Conservation (phyloP, 2,329 filamentous ascomycete genomes). For the Fusarium camptoceras region DNA sequence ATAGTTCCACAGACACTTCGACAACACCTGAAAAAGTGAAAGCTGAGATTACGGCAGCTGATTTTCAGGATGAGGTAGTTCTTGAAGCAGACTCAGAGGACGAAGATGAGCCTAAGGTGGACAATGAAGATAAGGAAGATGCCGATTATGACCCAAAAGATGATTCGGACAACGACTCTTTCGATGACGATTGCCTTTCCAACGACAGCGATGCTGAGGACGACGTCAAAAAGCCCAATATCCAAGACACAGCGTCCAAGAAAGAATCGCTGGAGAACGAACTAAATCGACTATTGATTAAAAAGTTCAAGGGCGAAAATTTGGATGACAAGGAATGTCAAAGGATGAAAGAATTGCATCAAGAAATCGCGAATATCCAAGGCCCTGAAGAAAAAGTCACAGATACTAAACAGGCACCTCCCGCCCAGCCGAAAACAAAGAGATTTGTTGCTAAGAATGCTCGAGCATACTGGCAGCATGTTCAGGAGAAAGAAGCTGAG, state of each 20-base stretch:
- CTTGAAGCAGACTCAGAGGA: not conserved
- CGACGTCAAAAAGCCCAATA: not conserved
- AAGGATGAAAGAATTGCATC: not conserved
- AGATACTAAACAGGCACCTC: too few relatives aligned
- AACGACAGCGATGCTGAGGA: rapidly evolving
- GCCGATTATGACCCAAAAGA: not conserved
- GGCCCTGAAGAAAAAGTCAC: too few relatives aligned
- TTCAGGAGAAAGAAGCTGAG: not conserved
- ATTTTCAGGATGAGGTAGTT: not conserved
- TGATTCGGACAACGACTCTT: not conserved
- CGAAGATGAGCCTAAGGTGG: not conserved
- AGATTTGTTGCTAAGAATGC: not conserved
- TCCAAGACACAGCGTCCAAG: rapidly evolving
- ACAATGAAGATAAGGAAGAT: not conserved
- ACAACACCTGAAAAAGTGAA: rapidly evolving
- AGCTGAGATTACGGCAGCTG: rapidly evolving
- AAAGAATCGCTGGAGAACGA: not conserved
- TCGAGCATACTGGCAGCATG: constrained; percentile 1
- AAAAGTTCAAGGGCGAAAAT: rapidly evolving
- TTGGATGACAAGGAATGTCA: rapidly evolving
- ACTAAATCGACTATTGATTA: rapidly evolving
- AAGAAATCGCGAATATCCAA: not conserved
- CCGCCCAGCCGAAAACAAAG: not conserved
- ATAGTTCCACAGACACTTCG: rapidly evolving
- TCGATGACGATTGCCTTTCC: too few relatives aligned